phyloP scores from a whole-genome alignment of 345 rosid genomes.

The Boechera divaricarpa region DNA sequence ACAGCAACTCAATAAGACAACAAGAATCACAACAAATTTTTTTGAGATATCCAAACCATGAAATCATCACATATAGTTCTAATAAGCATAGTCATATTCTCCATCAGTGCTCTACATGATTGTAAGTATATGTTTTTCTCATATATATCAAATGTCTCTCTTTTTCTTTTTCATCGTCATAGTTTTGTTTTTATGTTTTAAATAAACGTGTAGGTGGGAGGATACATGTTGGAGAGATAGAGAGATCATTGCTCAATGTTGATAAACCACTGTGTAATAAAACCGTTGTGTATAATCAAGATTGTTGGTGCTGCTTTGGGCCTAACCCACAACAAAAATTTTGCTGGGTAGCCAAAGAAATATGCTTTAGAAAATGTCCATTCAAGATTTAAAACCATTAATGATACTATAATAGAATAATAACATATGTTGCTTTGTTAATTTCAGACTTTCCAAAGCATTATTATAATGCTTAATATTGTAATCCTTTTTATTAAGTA shows the following conservation, averaged over 20 bases:
- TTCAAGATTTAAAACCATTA: too few relatives aligned
- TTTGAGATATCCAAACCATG: neutral
- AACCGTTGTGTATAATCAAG: neutral
- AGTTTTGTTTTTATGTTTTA: too few relatives aligned
- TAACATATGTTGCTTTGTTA: neutral
- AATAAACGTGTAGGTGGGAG: neutral
- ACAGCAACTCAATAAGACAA: neutral
- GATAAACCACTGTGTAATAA: neutral
- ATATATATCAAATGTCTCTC: too few relatives aligned
- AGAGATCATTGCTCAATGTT: neutral
- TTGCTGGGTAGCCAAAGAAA: neutral
- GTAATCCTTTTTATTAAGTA: neutral
- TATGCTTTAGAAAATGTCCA: neutral
- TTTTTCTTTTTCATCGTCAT: neutral
- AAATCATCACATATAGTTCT: neutral
- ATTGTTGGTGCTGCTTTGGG: neutral
- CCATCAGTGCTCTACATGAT: neutral
- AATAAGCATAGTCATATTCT: neutral
- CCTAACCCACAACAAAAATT: neutral
- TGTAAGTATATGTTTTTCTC: neutral
- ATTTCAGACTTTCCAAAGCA: neutral
- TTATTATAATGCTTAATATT: too few relatives aligned
- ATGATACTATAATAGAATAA: too few relatives aligned
- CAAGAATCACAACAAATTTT: too few relatives aligned
- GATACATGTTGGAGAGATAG: neutral